Conservation (phyloP, 306 rosid species). For the Abrus pulchellus region DNA sequence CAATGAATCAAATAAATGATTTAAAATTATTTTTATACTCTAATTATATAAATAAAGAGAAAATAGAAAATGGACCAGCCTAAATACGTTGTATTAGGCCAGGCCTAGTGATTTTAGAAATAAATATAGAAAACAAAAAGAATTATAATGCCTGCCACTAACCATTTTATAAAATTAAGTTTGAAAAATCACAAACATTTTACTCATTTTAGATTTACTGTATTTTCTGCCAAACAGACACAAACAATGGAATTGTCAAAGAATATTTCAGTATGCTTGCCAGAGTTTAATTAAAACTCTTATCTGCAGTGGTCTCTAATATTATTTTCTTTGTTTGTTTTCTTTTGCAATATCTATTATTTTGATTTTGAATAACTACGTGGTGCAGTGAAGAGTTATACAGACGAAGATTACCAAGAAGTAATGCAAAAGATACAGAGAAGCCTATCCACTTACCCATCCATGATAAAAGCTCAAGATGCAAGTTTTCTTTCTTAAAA, state of each 20-base stretch:
- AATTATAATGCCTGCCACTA: too few species aligned
- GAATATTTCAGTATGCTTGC: neutral
- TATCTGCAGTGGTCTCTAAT: neutral
- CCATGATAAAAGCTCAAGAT: conserved; percentile 76
- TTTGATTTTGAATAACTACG: conserved; percentile 34
- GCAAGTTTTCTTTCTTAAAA: conserved; percentile 76
- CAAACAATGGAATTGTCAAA: neutral
- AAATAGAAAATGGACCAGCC: neutral
- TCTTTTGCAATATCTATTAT: neutral
- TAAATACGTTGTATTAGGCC: too few species aligned
- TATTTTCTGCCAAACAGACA: neutral
- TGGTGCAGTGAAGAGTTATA: conserved; percentile 71
- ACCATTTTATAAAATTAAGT: too few species aligned
- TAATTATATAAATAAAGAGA: neutral
- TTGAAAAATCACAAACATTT: neutral
- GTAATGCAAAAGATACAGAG: conserved; percentile 64
- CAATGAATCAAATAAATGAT: neutral
- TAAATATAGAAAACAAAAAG: too few species aligned
- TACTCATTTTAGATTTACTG: neutral
- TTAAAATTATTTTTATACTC: neutral
- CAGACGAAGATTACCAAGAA: conserved; percentile 66
- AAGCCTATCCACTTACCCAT: conserved; percentile 68
- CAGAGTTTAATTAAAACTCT: conserved; percentile 2
- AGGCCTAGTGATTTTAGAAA: too few species aligned
- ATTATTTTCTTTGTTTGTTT: neutral